Base-by-base conservation (phyloP, 495 filamentous ascomycete genomes). In the Penicillium turbatum region DNA sequence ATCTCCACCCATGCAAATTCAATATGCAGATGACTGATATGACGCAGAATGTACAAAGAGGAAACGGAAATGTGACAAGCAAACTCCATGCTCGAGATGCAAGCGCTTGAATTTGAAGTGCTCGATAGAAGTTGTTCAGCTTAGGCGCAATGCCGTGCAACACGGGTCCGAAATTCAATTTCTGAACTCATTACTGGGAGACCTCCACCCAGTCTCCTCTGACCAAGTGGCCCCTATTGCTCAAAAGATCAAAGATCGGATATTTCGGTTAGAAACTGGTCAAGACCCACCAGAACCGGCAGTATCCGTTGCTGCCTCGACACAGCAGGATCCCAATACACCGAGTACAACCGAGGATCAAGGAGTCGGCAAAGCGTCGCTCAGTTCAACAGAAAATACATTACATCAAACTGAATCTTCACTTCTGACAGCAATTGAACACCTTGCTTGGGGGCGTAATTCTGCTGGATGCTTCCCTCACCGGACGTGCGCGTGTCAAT, bases 381-480 rank as follows among this genome's bases (percentile, higher is more conserved):
- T 42, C 15, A 6, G 36, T 34, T 42, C 50, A 11, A 27, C 40
- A 10, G 61, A 66, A 9, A 41, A 36, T 13, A 35, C 59, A 4
- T 38, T 48, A 12, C 55, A 65, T 13, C 56, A 48, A 27, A 53
- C 47, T 19, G 60, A 67, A 21, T 55, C 60, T 12, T 66, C 67
- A 6, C 54, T 67, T 16, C 49, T 64, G 9, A 69, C 67, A 0
- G 67, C 67, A 9, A 65, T 69, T 17, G 67, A 69, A 54, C 67
- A 69, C 53, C 62, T 69, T 29, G 67, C 64, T 6, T 69, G 64
- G 67, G 67, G 64, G 12, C 55, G 67, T 41, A 67, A 67, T 32
- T 63, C 64, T 1, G 64, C 62, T 2, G 67, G 64, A 12, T 69
- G 67, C 35, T 69, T 64, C 38, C 67, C 67, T 0, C 67, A 67